phyloP scores from a whole-genome alignment of 2,329 filamentous ascomycete genomes.

The Epichloe amarillans region DNA sequence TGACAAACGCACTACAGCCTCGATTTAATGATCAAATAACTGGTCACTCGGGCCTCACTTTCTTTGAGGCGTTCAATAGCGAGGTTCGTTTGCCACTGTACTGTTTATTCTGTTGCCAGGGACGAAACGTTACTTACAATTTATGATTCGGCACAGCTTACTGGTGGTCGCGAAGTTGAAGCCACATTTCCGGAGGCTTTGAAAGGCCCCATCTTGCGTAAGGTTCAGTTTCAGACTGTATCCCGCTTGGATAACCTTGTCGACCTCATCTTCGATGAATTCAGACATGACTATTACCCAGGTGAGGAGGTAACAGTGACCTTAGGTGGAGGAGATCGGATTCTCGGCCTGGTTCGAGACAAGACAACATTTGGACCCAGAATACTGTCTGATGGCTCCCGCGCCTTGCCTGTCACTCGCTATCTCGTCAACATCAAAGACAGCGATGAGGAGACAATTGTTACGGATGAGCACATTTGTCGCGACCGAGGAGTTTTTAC shows the following conservation, averaged over 20 bases:
- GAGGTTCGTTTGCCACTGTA: conserved; percentile 45
- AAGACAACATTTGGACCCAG: conserved; percentile 61
- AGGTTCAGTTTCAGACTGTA: conserved; percentile 81
- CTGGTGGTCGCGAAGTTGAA: conserved; percentile 79
- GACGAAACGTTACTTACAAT: neutral
- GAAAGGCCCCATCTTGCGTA: conserved; percentile 79
- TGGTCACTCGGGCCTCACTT: conserved; percentile 79
- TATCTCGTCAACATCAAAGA: conserved; percentile 70
- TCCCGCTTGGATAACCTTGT: conserved; percentile 76
- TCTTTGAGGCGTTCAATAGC: conserved; percentile 83
- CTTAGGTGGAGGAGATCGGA: conserved; percentile 52
- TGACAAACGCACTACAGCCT: conserved; percentile 35
- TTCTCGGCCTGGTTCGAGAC: conserved; percentile 67
- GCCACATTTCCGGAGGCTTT: conserved; percentile 82
- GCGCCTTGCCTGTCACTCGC: conserved; percentile 58
- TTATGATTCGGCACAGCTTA: conserved; percentile 34
- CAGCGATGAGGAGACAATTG: conserved; percentile 58
- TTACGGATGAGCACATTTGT: conserved; percentile 69
- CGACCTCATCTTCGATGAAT: conserved; percentile 59
- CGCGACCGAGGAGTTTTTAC: conserved; percentile 88
- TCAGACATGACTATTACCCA: conserved; percentile 82
- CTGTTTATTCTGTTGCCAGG: neutral
- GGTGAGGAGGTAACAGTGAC: conserved; percentile 71
- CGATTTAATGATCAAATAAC: conserved; percentile 94
- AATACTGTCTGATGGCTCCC: conserved; percentile 51